phyloP scores from a whole-genome alignment of 345 rosid genomes.

The Stellera chamaejasme region DNA sequence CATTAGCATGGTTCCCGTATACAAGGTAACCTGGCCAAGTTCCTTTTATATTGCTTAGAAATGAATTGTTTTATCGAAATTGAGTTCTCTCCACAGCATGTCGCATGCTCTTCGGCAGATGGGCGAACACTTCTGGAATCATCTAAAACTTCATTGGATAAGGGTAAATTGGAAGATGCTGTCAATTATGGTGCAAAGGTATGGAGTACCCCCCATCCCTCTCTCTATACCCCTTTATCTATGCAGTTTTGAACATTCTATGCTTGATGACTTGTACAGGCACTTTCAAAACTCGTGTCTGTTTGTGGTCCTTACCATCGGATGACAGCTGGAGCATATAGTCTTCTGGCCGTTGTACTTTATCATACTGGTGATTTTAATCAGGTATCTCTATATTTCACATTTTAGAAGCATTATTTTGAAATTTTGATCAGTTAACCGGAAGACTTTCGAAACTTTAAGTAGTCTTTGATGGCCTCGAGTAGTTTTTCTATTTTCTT shows the following conservation, averaged over 20 bases:
- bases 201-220: constrained; percentile 7
- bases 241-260: too few species aligned
- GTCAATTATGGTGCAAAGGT: constrained; percentile 91
- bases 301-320: constrained; percentile 99
- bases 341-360: constrained; percentile 94
- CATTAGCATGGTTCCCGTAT: constrained; percentile 87
- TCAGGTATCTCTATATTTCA: constrained; percentile 43
- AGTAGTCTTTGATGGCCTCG: background rate
- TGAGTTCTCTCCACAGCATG: constrained; percentile 49
- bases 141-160: constrained; percentile 90
- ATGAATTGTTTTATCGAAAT: constrained; percentile 7
- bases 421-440: background rate
- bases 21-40: constrained; percentile 46
- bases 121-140: constrained; percentile 87
- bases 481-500: background rate
- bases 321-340: constrained; percentile 97
- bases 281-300: constrained; percentile 80
- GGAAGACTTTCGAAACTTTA: background rate
- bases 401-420: background rate
- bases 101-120: constrained; percentile 96
- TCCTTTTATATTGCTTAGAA: background rate
- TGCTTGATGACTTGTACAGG: constrained; percentile 40
- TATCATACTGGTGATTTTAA: constrained; percentile 98
- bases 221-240: background rate
- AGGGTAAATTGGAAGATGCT: constrained; percentile 97